phyloP scores from a whole-genome alignment of 2,329 filamentous ascomycete genomes.

The Aspergillus transmontanensis region DNA sequence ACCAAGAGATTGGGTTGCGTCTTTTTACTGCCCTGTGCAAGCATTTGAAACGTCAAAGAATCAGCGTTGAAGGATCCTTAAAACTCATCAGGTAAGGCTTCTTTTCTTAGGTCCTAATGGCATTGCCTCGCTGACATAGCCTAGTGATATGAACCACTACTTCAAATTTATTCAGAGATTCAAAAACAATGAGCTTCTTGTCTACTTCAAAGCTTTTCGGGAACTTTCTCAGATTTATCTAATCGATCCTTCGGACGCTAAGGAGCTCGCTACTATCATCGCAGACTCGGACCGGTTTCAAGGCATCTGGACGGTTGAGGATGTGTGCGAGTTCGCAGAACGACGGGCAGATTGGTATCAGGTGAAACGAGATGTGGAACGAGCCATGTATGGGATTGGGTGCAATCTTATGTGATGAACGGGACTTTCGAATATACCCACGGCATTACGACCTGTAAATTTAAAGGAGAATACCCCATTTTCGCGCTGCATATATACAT shows the following conservation, averaged over 20 bases:
- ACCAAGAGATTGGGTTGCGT: conserved; percentile 91
- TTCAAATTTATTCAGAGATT: conserved; percentile 80
- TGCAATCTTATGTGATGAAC: conserved; percentile 75
- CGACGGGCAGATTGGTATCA: conserved; percentile 92
- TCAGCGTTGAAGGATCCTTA: conserved; percentile 86
- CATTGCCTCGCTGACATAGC: conserved; percentile 8
- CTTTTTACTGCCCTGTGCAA: conserved; percentile 93
- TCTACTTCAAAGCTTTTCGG: conserved; percentile 88
- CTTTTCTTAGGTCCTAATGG: neutral
- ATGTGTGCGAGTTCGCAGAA: conserved; percentile 97
- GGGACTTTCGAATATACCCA: conserved; percentile 17
- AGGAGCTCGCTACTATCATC: conserved; percentile 93
- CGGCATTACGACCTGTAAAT: conserved; percentile 20
- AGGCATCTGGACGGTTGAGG: conserved; percentile 90
- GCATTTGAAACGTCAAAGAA: conserved; percentile 92
- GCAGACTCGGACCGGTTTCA: conserved; percentile 87
- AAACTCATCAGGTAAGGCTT: conserved; percentile 73
- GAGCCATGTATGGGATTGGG: conserved; percentile 95
- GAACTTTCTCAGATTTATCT: conserved; percentile 96
- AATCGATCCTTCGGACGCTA: conserved; percentile 82
- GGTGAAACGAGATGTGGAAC: conserved; percentile 85
- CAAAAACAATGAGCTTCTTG: conserved; percentile 77
- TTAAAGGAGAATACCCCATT: conserved; percentile 17
- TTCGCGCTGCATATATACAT: neutral
- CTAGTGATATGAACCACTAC: conserved; percentile 91